Conservation (phyloP, 106 monocot species). For the Vanilla planifolia region DNA sequence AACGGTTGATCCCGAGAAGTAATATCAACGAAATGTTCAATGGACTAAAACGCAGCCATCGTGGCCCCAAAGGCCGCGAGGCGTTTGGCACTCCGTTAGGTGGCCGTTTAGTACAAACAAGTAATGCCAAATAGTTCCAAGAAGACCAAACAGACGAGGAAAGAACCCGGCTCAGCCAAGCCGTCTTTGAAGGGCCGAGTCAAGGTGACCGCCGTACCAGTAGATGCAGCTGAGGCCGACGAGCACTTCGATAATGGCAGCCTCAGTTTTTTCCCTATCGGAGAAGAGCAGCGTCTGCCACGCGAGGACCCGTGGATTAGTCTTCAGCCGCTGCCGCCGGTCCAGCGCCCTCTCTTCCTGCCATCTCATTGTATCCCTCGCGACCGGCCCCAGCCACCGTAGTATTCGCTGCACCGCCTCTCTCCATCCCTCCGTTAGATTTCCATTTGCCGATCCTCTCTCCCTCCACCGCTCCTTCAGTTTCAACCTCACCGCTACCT, state of each 20-base stretch:
- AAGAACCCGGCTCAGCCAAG: too few relatives aligned
- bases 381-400: slow-evolving; percentile 56
- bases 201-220: slow-evolving; percentile 50
- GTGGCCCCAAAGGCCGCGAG: too few relatives aligned
- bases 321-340: slow-evolving; percentile 23
- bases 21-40: too few relatives aligned
- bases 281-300: slow-evolving; percentile 75
- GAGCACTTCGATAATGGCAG: slow-evolving; percentile 66
- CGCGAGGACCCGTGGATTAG: slow-evolving; percentile 22
- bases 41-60: too few relatives aligned
- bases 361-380: slow-evolving; percentile 53
- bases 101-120: too few relatives aligned
- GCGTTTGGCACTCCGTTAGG: too few relatives aligned
- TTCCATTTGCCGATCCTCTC: slow-evolving; percentile 31
- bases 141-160: too few relatives aligned
- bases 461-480: slow-evolving; percentile 36
- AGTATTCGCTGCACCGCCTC: slow-evolving; percentile 49
- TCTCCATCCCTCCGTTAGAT: slow-evolving; percentile 53
- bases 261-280: slow-evolving; percentile 65
- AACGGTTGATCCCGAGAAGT: too few relatives aligned
- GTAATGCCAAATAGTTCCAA: too few relatives aligned
- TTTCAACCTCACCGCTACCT: slow-evolving; percentile 30
- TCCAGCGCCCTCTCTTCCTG: slow-evolving; percentile 53
- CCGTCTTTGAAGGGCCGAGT: too few relatives aligned
- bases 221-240: slow-evolving; percentile 67